phyloP scores from a whole-genome alignment of 2,329 filamentous ascomycete species.

The Paracoccidioides brasiliensis region DNA sequence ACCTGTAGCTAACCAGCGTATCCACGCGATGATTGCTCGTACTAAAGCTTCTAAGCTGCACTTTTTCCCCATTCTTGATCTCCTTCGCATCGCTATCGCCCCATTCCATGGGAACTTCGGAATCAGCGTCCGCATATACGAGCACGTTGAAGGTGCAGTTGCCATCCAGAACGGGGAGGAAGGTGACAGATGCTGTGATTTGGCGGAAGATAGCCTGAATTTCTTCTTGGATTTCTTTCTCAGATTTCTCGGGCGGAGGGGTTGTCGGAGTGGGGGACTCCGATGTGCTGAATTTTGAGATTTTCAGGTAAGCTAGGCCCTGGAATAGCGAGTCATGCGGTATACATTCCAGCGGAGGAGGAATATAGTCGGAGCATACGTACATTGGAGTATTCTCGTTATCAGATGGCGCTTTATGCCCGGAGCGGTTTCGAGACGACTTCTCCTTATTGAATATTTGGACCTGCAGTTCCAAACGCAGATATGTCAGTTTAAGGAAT shows the following conservation, averaged over 20 bases:
- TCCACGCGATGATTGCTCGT: conserved; percentile 90
- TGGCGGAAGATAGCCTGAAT: conserved; percentile 96
- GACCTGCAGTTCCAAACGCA: conserved; percentile 27
- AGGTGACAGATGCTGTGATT: conserved; percentile 94
- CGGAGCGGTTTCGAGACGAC: conserved; percentile 35
- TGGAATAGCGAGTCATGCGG: background rate
- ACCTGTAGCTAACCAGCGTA: conserved; percentile 83
- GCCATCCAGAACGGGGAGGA: conserved; percentile 81
- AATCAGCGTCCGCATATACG: conserved; percentile 93
- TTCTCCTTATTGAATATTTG: conserved; percentile 43
- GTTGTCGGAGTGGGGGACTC: conserved; percentile 11
- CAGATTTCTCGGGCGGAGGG: conserved; percentile 57
- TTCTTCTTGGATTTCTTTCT: conserved; percentile 85
- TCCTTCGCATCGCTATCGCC: conserved; percentile 97
- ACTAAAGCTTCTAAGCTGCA: conserved; percentile 90
- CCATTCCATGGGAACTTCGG: conserved; percentile 95
- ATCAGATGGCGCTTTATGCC: conserved; percentile 35
- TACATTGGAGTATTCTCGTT: conserved; percentile 59
- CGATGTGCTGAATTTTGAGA: background rate
- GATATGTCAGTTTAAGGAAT: background rate
- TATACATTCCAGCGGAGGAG: background rate
- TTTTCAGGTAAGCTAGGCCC: background rate
- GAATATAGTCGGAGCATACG: conserved; percentile 11
- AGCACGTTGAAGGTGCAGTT: conserved; percentile 98
- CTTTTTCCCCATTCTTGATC: conserved; percentile 85